Base-by-base conservation (phyloP, 345 rosid genomes). In the Ailanthus altissimus region DNA sequence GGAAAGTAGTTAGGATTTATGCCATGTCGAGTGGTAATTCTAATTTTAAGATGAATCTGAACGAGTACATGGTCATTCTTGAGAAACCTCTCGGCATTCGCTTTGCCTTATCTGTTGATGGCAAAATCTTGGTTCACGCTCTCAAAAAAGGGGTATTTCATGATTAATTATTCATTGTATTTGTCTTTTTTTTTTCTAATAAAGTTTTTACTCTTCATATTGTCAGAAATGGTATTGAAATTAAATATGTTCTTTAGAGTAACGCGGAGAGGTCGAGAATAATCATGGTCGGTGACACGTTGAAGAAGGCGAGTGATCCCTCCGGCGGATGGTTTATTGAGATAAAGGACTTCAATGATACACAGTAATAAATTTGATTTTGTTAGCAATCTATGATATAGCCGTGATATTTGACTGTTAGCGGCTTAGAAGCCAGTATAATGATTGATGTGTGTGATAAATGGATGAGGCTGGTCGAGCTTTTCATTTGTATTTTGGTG, bases 231-330 rank as follows among this genome's bases (percentile, higher is more conserved):
- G 20, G 12, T 42, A 53, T 75, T 65, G 42, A 38, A 43, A 40
- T 18, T 21, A 16, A n/a, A n/a, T n/a, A 16, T 73, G 45, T 47
- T 53, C 60, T 72, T 68, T 75, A 94, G 98, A 89, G 97, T 11
- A 91, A 93, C 81, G 97, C 98, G 18, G 98, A 93, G 87, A 90
- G 86, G 88, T 88, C 98, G 74, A 91, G 95, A 74, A 89, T 94
- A 61, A 80, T 94, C 42, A 90, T 94, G 97, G 98, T 93, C 1
- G 98, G 98, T 57, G 98, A 94, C 69, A 76, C 94, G 11, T 80
- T 93, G 73, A 94, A 91, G 83, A 93, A 86, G 84, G 92, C 88
- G 4, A 79, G 87, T 15, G 88, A 86, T 80, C 83, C 90, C 13
- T 89, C 95, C 21, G 89, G 77, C 36, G 93, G 82, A 40, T 65